phyloP scores from a whole-genome alignment of 257 asterid species.

The Fraxinus americana region DNA sequence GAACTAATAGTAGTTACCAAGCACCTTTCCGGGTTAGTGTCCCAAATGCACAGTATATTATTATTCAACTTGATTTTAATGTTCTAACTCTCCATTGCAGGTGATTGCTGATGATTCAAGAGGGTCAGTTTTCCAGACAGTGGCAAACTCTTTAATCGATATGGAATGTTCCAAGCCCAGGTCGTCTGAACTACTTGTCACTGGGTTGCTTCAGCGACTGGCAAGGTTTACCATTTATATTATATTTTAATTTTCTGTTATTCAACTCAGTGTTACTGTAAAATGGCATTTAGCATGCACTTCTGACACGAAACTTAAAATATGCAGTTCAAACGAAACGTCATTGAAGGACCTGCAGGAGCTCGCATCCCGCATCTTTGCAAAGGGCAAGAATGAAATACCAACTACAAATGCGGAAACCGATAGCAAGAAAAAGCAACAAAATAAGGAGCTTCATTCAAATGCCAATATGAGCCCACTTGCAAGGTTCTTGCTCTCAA shows the following conservation, averaged over 20 bases:
- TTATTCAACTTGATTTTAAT: not conserved
- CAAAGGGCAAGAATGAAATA: constrained; percentile 59
- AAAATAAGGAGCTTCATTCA: constrained; percentile 65
- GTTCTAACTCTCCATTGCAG: constrained; percentile 32
- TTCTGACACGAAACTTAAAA: constrained; percentile 25
- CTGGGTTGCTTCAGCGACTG: constrained; percentile 80
- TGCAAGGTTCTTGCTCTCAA: constrained; percentile 98
- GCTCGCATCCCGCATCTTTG: constrained; percentile 64
- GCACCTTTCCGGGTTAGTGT: not conserved
- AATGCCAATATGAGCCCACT: constrained; percentile 91
- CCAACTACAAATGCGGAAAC: constrained; percentile 52
- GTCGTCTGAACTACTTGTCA: constrained; percentile 72
- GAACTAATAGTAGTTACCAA: not conserved
- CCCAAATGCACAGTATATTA: not conserved
- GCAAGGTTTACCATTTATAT: constrained; percentile 58
- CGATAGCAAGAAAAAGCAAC: constrained; percentile 73
- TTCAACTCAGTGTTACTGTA: not conserved
- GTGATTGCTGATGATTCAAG: constrained; percentile 61
- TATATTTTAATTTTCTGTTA: constrained; percentile 15
- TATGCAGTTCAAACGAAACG: constrained; percentile 76
- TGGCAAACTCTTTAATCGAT: constrained; percentile 66
- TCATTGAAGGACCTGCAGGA: constrained; percentile 87
- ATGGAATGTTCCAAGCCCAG: constrained; percentile 83
- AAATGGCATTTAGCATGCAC: constrained; percentile 19
- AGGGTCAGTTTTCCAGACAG: constrained; percentile 55